phyloP scores from a whole-genome alignment of 257 asterid species.

The Galeopsis tetrahit region DNA sequence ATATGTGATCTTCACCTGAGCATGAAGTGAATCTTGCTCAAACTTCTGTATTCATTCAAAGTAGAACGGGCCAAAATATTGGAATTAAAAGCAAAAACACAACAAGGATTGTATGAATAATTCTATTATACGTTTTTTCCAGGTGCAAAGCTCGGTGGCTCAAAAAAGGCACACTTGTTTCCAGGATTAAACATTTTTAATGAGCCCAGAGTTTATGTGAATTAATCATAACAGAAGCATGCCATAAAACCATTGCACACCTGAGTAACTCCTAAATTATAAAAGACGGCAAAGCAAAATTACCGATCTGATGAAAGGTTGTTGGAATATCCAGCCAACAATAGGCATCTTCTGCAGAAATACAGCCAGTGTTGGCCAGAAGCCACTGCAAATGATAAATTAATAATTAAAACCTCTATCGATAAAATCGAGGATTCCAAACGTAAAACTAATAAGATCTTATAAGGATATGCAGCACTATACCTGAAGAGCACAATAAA shows the following conservation, averaged over 20 bases:
- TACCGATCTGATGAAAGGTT: constrained; percentile 92
- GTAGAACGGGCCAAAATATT: neutral
- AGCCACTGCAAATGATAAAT: constrained; percentile 73
- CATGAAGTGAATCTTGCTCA: constrained; percentile 1
- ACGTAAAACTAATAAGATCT: neutral
- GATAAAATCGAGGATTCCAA: constrained; percentile 23
- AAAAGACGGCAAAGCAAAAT: constrained; percentile 36
- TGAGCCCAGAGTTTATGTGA: neutral
- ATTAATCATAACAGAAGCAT: constrained; percentile 11
- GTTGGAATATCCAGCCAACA: constrained; percentile 92
- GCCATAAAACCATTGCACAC: neutral
- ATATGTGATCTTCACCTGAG: neutral
- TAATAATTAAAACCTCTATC: constrained; percentile 20
- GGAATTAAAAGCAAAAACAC: neutral
- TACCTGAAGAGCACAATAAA: constrained; percentile 95
- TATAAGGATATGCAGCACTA: constrained; percentile 4
- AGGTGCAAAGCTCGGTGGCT: constrained; percentile 14
- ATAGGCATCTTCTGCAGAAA: constrained; percentile 92
- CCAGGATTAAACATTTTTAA: constrained; percentile 12
- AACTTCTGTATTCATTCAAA: neutral
- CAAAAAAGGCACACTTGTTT: constrained; percentile 24
- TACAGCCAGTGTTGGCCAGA: constrained; percentile 97
- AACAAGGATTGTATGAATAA: neutral
- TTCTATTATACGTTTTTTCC: neutral
- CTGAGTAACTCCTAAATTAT: constrained; percentile 8